Conservation (phyloP, 73 alveolate species). For the Paramecium pentaurelia region DNA sequence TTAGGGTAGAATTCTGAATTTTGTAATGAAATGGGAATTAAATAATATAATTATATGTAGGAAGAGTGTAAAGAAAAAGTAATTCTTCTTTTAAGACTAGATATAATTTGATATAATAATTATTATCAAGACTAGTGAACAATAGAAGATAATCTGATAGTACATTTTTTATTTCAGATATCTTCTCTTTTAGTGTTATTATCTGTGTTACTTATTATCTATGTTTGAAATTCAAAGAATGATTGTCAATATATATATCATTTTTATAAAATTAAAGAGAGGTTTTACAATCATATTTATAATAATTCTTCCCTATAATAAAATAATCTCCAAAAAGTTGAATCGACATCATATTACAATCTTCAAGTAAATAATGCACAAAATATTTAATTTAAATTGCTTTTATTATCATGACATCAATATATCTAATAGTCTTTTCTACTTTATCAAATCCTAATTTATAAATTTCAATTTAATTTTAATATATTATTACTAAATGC, state of each 20-base stretch:
- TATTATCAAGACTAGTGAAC: background rate
- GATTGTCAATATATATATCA: background rate
- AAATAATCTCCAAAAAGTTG: background rate
- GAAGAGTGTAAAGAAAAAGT: background rate
- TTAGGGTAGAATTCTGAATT: background rate
- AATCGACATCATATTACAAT: background rate
- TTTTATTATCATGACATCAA: background rate
- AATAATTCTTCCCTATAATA: background rate
- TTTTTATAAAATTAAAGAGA: background rate
- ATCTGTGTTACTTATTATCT: background rate
- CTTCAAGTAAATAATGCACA: background rate
- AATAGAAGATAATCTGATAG: background rate
- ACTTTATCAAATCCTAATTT: background rate
- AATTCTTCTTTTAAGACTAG: background rate
- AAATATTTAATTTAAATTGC: background rate
- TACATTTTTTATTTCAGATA: background rate
- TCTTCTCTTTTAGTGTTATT: background rate
- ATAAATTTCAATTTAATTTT: background rate
- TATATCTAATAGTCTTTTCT: background rate
- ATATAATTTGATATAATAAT: background rate
- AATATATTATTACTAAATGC: background rate
- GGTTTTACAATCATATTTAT: background rate
- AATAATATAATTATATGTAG: background rate
- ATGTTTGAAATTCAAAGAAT: background rate
- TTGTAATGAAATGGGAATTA: background rate